Evolutionary conservation across 2,329 filamentous ascomycete genomes (phyloP).

Genomic region (Zasmidium citrigriseum): DNA sequence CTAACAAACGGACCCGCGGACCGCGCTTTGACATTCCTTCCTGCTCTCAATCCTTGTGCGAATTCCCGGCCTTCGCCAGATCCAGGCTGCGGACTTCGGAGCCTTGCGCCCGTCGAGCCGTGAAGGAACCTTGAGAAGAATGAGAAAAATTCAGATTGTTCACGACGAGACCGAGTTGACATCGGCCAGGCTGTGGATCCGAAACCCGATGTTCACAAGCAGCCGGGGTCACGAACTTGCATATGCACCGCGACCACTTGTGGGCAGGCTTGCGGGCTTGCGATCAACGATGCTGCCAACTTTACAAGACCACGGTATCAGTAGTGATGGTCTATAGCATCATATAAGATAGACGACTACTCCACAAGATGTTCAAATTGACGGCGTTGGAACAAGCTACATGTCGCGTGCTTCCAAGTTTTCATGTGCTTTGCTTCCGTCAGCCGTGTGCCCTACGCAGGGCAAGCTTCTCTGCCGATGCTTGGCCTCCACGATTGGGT

Average conservation of each 20-base stretch:
- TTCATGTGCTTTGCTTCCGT: neutral
- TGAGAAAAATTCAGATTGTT: too few species aligned
- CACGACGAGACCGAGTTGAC: neutral
- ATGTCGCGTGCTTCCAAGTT: constrained; percentile 2
- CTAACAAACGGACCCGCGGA: too few species aligned
- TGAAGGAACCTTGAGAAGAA: too few species aligned
- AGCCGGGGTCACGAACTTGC: neutral
- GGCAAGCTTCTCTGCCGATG: neutral
- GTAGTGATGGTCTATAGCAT: neutral
- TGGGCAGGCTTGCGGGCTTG: neutral
- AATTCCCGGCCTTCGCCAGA: too few species aligned
- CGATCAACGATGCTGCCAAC: neutral
- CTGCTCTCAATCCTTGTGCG: too few species aligned
- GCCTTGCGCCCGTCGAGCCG: too few species aligned
- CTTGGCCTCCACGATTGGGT: too few species aligned
- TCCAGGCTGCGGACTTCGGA: too few species aligned
- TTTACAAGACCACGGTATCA: neutral
- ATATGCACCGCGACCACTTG: too few species aligned
- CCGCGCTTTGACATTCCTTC: too few species aligned
- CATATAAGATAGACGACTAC: neutral
- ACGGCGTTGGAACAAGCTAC: neutral
- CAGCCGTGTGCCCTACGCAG: neutral
- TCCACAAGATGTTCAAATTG: neutral
- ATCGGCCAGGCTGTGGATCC: neutral
- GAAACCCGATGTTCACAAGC: neutral